Percentiles rank a stretch among this genome's conserved stretches.
These are phyloP conservation scores for Neonectria magnoliae DNA, from an alignment of 2,329 filamentous ascomycete genomes.

Conservation along the genomic window DNA sequence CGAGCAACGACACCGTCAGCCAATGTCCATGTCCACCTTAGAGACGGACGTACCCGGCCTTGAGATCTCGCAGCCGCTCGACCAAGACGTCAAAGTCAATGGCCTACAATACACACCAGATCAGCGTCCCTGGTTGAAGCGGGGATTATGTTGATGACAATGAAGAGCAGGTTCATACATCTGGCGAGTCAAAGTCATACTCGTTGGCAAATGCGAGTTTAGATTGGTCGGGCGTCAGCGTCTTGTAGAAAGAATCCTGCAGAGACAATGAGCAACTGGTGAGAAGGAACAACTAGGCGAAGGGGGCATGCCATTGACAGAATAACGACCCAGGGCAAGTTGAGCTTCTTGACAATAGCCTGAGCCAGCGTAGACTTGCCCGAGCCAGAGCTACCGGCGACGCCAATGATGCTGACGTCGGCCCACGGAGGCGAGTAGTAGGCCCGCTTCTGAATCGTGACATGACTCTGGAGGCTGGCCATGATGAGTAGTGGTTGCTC, in stretches of 20 bases:
- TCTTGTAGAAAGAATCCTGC: slow-evolving; percentile 99
- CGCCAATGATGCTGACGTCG: slow-evolving; percentile 94
- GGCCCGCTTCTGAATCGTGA: slow-evolving; percentile 66
- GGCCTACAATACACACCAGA: slow-evolving; percentile 57
- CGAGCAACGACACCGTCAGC: slow-evolving; percentile 31
- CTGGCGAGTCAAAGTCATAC: slow-evolving; percentile 94
- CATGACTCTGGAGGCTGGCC: slow-evolving; percentile 51
- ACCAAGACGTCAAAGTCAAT: slow-evolving; percentile 94
- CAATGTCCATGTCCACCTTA: not conserved
- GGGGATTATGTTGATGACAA: not conserved
- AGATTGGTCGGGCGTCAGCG: slow-evolving; percentile 81
- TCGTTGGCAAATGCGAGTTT: slow-evolving; percentile 86
- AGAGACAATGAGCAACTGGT: slow-evolving; percentile 35
- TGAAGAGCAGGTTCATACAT: slow-evolving; percentile 55
- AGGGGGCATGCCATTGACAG: slow-evolving; percentile 81
- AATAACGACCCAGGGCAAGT: slow-evolving; percentile 97
- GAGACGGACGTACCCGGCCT: slow-evolving; percentile 76
- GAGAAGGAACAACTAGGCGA: not conserved
- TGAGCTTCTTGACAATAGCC: slow-evolving; percentile 88
- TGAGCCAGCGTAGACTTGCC: slow-evolving; percentile 93
- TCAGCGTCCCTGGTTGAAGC: slow-evolving; percentile 2
- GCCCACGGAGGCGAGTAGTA: slow-evolving; percentile 96
- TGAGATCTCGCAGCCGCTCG: slow-evolving; percentile 82
- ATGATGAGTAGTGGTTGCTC: slow-evolving; percentile 28
- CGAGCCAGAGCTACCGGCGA: slow-evolving; percentile 94